Percentiles rank a stretch among this genome's conserved stretches.
These are phyloP conservation scores for Microbotryum lychnidis-dioicae DNA, from an alignment of 1,284 basidiomycete genomes.

Conservation along the genomic window DNA sequence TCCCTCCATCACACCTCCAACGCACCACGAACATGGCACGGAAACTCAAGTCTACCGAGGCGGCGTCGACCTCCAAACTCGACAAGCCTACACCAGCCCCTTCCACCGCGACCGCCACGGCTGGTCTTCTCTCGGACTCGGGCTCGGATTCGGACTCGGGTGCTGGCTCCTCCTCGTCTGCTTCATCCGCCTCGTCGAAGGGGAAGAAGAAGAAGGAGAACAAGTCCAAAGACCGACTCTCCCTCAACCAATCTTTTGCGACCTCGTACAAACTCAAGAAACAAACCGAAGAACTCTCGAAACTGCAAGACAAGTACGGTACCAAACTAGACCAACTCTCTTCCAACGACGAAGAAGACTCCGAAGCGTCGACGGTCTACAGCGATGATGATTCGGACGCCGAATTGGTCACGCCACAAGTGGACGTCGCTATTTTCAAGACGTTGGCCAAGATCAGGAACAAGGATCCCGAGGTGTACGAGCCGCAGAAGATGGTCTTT, in stretches of 20 bases:
- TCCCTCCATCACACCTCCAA: no score
- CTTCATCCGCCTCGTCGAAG: no score
- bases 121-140: no score
- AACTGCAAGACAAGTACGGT: slow-evolving; percentile 79
- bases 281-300: slow-evolving; percentile 70
- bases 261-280: slow-evolving; percentile 72
- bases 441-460: slow-evolving; percentile 78
- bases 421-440: slow-evolving; percentile 89
- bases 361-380: slow-evolving; percentile 54
- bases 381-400: slow-evolving; percentile 76
- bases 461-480: slow-evolving; percentile 77
- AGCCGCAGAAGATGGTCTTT: slow-evolving; percentile 50
- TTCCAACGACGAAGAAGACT: slow-evolving; percentile 38
- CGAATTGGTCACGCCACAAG: slow-evolving; percentile 83
- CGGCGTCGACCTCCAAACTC: no score
- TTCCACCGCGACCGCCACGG: no score
- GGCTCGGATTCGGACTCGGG: no score
- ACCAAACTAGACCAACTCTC: slow-evolving; percentile 47
- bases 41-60: no score
- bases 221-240: no score
- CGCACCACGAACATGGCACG: no score
- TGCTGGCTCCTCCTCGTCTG: no score
- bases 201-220: no score
- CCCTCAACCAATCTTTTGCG: slow-evolving; percentile 67
- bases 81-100: no score